These are phyloP conservation scores for Calonectria fujianensis DNA, from an alignment of 2,329 filamentous ascomycete genomes.

Conservation along the genomic window DNA sequence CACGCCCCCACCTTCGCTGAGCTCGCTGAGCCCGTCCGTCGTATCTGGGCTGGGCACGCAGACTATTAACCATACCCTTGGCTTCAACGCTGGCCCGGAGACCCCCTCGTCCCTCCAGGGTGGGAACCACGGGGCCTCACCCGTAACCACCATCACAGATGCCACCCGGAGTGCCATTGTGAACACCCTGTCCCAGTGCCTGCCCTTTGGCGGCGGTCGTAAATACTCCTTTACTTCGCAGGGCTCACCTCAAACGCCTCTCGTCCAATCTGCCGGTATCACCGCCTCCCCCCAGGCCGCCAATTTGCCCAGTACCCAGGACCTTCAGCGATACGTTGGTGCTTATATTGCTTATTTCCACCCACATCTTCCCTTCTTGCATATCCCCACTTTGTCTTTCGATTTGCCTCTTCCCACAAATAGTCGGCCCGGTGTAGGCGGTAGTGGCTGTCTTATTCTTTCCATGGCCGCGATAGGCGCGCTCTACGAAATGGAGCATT, in stretches of 20 bases:
- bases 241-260: conserved; percentile 73
- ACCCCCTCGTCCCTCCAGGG: conserved; percentile 83
- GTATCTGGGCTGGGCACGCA: conserved; percentile 79
- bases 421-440: conserved; percentile 78
- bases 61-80: conserved; percentile 79
- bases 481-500: conserved; percentile 89
- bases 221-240: conserved; percentile 79
- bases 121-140: conserved; percentile 75
- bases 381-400: conserved; percentile 93
- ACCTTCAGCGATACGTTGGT: conserved; percentile 92
- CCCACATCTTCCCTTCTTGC: conserved; percentile 94
- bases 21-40: conserved; percentile 82
- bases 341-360: conserved; percentile 95
- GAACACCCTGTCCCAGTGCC: conserved; percentile 75
- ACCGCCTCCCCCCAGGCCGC: conserved; percentile 71
- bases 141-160: conserved; percentile 79
- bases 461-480: conserved; percentile 88
- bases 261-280: conserved; percentile 68
- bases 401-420: conserved; percentile 83
- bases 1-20: conserved; percentile 84
- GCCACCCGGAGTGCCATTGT: conserved; percentile 77
- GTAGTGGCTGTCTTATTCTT: conserved; percentile 88
- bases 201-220: conserved; percentile 73
- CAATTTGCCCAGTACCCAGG: conserved; percentile 85
- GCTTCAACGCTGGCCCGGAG: conserved; percentile 80